Conservation (phyloP, 352 stramenopile genomes). For the Phytophthora fragariae region DNA sequence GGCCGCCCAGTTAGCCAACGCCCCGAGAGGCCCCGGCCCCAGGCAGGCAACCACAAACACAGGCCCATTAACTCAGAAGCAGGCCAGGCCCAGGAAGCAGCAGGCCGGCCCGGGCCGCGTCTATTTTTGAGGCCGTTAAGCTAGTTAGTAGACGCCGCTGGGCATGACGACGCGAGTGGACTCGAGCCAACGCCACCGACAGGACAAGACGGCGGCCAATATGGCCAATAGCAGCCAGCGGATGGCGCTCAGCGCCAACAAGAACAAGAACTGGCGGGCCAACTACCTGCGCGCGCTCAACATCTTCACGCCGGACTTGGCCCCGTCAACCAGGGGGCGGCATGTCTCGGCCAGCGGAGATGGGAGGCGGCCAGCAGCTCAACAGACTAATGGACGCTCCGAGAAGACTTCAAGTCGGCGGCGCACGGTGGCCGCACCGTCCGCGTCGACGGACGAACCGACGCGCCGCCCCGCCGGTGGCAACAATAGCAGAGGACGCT, state of each 20-base stretch:
- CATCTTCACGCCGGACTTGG: slow-evolving; percentile 64
- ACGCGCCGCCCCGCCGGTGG: slow-evolving; percentile 11
- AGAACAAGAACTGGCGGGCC: slow-evolving; percentile 73
- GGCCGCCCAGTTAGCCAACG: slow-evolving; percentile 6
- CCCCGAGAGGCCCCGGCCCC: not conserved
- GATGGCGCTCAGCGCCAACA: slow-evolving; percentile 36
- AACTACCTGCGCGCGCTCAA: slow-evolving; percentile 85
- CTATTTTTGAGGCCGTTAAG: slow-evolving; percentile 10
- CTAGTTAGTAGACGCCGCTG: not conserved
- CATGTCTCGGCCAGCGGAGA: not conserved
- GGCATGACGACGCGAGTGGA: slow-evolving; percentile 22
- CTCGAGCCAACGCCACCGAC: slow-evolving; percentile 6
- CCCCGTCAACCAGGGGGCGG: slow-evolving; percentile 26
- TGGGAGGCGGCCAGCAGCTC: not conserved
- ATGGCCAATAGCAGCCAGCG: slow-evolving; percentile 34
- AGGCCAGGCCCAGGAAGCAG: not conserved
- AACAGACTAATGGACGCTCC: slow-evolving; percentile 4
- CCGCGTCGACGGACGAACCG: slow-evolving; percentile 11
- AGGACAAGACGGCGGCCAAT: slow-evolving; percentile 11
- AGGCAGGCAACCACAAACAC: not conserved
- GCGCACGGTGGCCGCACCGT: not conserved
- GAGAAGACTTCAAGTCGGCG: slow-evolving; percentile 12
- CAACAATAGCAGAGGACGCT: slow-evolving; percentile 28
- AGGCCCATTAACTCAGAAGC: not conserved
- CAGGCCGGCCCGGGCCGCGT: slow-evolving; percentile 2